A percentile compares a stretch with the other conserved stretches of the same genome.
These are phyloP conservation scores for Pueraria montana DNA, from an alignment of 306 rosid species.

Conservation along the genomic window DNA sequence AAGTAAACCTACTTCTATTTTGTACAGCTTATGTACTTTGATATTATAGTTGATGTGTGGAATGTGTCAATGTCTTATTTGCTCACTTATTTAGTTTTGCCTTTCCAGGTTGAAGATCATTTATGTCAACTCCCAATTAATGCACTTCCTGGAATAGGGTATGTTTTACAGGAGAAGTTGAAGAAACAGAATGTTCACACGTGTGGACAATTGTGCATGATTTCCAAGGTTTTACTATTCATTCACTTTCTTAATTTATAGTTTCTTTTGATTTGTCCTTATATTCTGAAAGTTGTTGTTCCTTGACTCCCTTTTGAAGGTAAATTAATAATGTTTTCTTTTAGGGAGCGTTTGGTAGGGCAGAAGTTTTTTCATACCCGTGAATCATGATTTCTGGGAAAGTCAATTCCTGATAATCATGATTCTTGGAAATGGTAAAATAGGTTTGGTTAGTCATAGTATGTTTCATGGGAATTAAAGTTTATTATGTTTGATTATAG, in stretches of 20 bases:
- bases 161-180: conserved; percentile 81
- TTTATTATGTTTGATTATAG: too few relatives aligned
- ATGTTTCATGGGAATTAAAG: too few relatives aligned
- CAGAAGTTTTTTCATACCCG: too few relatives aligned
- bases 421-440: too few relatives aligned
- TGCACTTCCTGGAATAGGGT: conserved; percentile 93
- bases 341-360: too few relatives aligned
- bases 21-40: conserved; percentile 32
- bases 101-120: conserved; percentile 78
- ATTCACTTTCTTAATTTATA: conserved; percentile 31
- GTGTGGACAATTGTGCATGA: conserved; percentile 77
- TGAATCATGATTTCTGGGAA: too few relatives aligned
- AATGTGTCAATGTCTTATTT: conserved; percentile 40
- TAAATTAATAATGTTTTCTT: conserved; percentile 34
- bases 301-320: conserved; percentile 26
- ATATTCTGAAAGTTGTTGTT: conserved; percentile 24
- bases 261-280: conserved; percentile 31
- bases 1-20: conserved; percentile 10
- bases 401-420: too few relatives aligned
- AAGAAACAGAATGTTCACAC: conserved; percentile 70
- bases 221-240: conserved; percentile 71
- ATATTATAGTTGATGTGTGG: conserved; percentile 31
- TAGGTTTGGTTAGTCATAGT: too few relatives aligned
- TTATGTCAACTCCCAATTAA: conserved; percentile 78
- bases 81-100: conserved; percentile 31